These are phyloP conservation scores for Penicillium palitans DNA, from an alignment of 2,329 filamentous ascomycete genomes.

Conservation along the genomic window DNA sequence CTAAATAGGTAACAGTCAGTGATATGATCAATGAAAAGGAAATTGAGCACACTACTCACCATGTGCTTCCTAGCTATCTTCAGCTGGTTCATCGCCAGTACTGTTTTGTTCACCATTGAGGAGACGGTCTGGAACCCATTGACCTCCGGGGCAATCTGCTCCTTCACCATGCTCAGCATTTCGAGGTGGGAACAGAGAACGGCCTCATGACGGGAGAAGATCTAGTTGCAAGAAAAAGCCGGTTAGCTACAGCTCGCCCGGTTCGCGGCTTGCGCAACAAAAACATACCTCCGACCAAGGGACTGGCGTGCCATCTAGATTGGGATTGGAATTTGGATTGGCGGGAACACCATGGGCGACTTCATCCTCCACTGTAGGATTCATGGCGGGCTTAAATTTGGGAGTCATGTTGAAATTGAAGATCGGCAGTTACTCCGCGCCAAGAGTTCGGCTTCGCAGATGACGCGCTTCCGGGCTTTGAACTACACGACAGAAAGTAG, in stretches of 20 bases:
- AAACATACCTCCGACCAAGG: constrained; percentile 27
- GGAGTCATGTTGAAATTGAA: constrained; percentile 10
- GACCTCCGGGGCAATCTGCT: constrained; percentile 29
- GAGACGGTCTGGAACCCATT: constrained; percentile 35
- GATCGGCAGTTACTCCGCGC: constrained; percentile 28
- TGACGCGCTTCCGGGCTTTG: constrained; percentile 6
- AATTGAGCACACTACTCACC: constrained; percentile 27
- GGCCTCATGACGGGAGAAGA: constrained; percentile 44
- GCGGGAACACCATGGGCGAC: neutral
- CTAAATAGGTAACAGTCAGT: constrained; percentile 13
- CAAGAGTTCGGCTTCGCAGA: constrained; percentile 15
- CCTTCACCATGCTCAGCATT: constrained; percentile 39
- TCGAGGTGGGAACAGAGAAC: constrained; percentile 42
- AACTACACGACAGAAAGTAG: neutral
- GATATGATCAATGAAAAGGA: neutral
- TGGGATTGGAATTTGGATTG: neutral
- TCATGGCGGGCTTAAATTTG: constrained; percentile 10
- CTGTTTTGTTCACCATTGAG: constrained; percentile 42
- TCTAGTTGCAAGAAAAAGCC: constrained; percentile 23
- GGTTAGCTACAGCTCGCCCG: neutral
- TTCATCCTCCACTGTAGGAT: constrained; percentile 1
- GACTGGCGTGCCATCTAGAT: constrained; percentile 5
- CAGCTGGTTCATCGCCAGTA: constrained; percentile 40
- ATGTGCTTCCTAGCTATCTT: constrained; percentile 37
- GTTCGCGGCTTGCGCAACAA: neutral